phyloP scores from a whole-genome alignment of 345 rosid species.

The Physaria fendleri region DNA sequence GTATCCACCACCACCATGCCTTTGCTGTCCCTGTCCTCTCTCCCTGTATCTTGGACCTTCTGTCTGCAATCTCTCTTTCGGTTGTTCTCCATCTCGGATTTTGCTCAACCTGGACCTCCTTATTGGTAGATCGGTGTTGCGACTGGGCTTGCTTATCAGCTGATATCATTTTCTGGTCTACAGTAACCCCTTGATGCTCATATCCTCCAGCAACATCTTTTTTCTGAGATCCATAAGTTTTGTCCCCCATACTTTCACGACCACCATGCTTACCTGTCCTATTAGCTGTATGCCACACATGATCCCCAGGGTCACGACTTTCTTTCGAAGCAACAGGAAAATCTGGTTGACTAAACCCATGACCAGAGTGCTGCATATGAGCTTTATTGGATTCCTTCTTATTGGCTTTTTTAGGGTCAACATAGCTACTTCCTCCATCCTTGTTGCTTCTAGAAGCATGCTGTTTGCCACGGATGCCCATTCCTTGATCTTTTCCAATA shows the following conservation, averaged over 20 bases:
- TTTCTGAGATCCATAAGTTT: constrained; percentile 34
- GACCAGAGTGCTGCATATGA: constrained; percentile 31
- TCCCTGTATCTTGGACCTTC: constrained; percentile 55
- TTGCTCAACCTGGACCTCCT: constrained; percentile 43
- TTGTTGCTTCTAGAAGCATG: constrained; percentile 48
- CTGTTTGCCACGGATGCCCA: constrained; percentile 43
- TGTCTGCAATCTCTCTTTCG: constrained; percentile 46
- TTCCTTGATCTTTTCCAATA: constrained; percentile 50
- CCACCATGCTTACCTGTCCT: constrained; percentile 38
- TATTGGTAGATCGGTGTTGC: constrained; percentile 32
- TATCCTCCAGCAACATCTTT: constrained; percentile 34
- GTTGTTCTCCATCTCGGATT: constrained; percentile 36
- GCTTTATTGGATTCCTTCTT: constrained; percentile 37
- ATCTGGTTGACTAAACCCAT: constrained; percentile 43
- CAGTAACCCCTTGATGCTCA: constrained; percentile 40
- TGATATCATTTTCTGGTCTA: constrained; percentile 41
- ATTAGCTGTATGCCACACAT: constrained; percentile 43
- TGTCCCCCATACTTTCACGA: constrained; percentile 35
- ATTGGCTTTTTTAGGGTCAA: constrained; percentile 49
- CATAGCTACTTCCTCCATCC: constrained; percentile 36
- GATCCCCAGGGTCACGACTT: constrained; percentile 47
- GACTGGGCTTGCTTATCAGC: constrained; percentile 34
- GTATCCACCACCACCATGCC: constrained; percentile 61
- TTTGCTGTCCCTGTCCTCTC: constrained; percentile 50
- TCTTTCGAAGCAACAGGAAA: constrained; percentile 47